Evolutionary conservation across 805 yeast genomes (phyloP), one percentile per base, ranked within the genome.

Genomic region (Candida argentea): DNA sequence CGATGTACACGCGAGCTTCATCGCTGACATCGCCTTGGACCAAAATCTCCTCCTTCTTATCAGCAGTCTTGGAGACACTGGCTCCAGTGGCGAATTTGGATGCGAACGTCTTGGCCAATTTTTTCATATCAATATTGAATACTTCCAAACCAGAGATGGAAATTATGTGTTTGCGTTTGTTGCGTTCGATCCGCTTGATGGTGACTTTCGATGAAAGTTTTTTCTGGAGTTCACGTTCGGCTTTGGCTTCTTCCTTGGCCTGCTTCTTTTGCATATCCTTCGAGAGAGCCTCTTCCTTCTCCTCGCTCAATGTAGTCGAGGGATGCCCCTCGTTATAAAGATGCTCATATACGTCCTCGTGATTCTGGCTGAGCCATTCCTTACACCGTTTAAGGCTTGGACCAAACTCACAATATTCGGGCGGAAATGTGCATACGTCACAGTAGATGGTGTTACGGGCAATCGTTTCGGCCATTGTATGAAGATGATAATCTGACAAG

Each of bases 51-150:
- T 89, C 95, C 51, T 81, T 83, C 57, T 87, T 87, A 39, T 87
- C 97, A 3, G 76, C 86, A 38, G 75, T 82, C 57, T 87, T 87
- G 4, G 86, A 76, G 9, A 87, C 94, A 14, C 91, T 76, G 16
- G 95, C 89, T 28, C 97, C 97, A 6, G 96, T 87, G 9, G 97
- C 97, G 49, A 89, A 87, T 53, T 82, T 85, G 20, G 91, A 78
- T 0, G 96, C 91, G 55, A 89, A 87, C 1, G 86, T 76, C 65
- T 89, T 89, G 25, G 95, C 82, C 39, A 85, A 65, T 49, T 86
- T 87, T 62, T 87, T 87, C 73, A 83, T 70, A 49, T 87, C 95
- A 35, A 85, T 70, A 35, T 78, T 89, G 49, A 85, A 79, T 21
- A 86, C 83, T 49, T 89, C 96, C 37, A 87, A 65, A 10, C 95